A percentile compares a stretch with the other conserved stretches of the same genome.
phyloP scores from a whole-genome alignment of 148 eudicot species.

The Beta vulgaris region DNA sequence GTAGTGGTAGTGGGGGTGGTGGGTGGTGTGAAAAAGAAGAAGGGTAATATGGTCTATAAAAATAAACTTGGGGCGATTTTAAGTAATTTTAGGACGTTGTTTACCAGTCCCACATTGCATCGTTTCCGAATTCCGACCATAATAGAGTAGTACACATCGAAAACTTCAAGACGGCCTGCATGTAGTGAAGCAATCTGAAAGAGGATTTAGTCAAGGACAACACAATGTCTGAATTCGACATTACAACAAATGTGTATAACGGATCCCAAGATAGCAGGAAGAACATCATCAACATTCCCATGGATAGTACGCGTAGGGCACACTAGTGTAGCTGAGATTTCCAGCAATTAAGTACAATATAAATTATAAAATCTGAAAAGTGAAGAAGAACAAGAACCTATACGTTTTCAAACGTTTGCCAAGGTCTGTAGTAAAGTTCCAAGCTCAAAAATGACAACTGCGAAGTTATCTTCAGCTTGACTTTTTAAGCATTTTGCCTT shows the following conservation, averaged over 20 bases:
- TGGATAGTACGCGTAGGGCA: conserved; percentile 1
- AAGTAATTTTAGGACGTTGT: too few species aligned
- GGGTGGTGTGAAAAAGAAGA: too few species aligned
- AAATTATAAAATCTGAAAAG: background rate
- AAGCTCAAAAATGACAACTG: background rate
- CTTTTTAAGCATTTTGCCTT: conserved; percentile 4
- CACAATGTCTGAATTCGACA: background rate
- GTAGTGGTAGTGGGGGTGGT: too few species aligned
- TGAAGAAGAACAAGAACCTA: background rate
- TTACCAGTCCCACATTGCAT: too few species aligned
- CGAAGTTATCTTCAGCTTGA: conserved; percentile 1
- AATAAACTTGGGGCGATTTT: too few species aligned
- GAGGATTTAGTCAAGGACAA: background rate
- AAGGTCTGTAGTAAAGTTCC: background rate
- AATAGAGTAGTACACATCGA: too few species aligned
- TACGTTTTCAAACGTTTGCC: background rate
- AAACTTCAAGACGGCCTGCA: too few species aligned
- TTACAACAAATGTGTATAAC: background rate
- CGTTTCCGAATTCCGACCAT: too few species aligned
- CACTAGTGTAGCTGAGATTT: background rate
- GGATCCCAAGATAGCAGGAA: background rate
- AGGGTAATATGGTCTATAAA: too few species aligned
- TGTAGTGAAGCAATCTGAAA: too few species aligned
- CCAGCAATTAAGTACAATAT: background rate
- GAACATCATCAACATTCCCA: background rate